Base-by-base conservation (phyloP, 352 stramenopile genomes). In the Elongisporangium undulatum region DNA sequence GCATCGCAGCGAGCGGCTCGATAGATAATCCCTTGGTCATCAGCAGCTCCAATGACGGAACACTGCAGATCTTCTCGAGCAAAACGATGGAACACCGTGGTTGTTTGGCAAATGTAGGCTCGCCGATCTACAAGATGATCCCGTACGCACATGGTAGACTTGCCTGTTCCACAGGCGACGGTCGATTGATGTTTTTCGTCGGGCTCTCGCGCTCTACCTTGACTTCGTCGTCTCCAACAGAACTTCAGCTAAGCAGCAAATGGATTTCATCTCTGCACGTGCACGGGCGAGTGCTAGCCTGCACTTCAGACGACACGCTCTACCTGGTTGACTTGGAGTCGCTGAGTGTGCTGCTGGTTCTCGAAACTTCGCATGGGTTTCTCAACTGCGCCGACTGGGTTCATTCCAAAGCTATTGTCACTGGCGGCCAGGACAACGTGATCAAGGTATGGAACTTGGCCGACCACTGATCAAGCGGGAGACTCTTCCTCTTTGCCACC, bases 41-140 rank as follows among this genome's bases (percentile, higher is more conserved):
- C 19, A 89, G 74, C 29, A 75, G 79, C 20, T 92, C 83, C n/a
- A 92, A 80, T 64, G 80, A 92, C 26, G 79, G 81, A 0, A 85
- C 73, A 4, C 89, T 92, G 45, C 83, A 92, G 41, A 69, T 85
- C 41, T 92, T 90, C 57, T 75, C 82, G 24, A 62, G 71, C 0
- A 57, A 54, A 16, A 76, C 66, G 1, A 62, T 82, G 22, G 54
- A 77, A 24, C 72, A 86, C 49, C 55, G 87, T n/a, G 72, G 74
- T 5, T 68, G 62, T 1, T 49, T 92, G 5, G 71, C 81, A 41
- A 59, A 63, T 26, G 69, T 80, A 5, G 53, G 77, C 23, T 75
- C 75, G 2, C 77, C 83, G 2, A 68, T 90, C 21, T 92, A 90
- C 58, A 81, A 70, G 12, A 69, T 79, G 60, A 66, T 58, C 4